A percentile compares a stretch with the other conserved stretches of the same genome.
Conservation (phyloP, 768 basidiomycete species). For the Phaffia tasmanica region DNA sequence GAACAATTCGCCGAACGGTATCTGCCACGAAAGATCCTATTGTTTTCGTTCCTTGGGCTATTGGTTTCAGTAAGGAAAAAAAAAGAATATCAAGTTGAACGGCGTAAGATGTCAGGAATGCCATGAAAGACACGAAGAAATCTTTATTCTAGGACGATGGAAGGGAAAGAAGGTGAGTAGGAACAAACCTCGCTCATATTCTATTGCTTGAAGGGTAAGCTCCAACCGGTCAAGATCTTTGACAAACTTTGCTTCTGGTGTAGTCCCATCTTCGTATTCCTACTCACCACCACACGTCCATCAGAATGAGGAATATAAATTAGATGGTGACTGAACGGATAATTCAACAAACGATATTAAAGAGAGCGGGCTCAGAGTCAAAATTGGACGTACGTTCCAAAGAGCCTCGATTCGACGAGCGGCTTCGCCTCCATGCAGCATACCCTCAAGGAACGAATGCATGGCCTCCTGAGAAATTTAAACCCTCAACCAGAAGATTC, state of each 20-base stretch:
- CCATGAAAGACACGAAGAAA: not conserved
- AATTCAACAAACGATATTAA: too few relatives aligned
- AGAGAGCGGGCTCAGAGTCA: not conserved
- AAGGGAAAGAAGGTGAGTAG: not conserved
- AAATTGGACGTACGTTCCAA: constrained; percentile 51
- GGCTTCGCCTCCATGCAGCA: constrained; percentile 66
- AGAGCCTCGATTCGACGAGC: constrained; percentile 57
- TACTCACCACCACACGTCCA: constrained; percentile 31
- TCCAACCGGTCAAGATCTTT: constrained; percentile 49
- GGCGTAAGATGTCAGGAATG: not conserved
- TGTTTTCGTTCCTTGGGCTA: too few relatives aligned
- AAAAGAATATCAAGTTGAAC: not conserved
- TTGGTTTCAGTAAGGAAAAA: not conserved
- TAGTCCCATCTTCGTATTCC: constrained; percentile 73
- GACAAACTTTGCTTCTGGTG: constrained; percentile 69
- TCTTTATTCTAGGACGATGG: too few relatives aligned
- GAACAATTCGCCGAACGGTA: not conserved
- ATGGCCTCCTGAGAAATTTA: constrained; percentile 58
- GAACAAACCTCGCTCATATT: constrained; percentile 38
- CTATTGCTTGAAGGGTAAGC: constrained; percentile 37
- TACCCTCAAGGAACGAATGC: constrained; percentile 74
- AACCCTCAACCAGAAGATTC: not conserved
- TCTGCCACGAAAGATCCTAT: constrained; percentile 3
- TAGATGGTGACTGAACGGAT: not conserved
- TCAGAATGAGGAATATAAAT: not conserved